Evolutionary conservation across 371 early-diverging fungal species (phyloP).

Genomic region (Mortierella sp.): DNA sequence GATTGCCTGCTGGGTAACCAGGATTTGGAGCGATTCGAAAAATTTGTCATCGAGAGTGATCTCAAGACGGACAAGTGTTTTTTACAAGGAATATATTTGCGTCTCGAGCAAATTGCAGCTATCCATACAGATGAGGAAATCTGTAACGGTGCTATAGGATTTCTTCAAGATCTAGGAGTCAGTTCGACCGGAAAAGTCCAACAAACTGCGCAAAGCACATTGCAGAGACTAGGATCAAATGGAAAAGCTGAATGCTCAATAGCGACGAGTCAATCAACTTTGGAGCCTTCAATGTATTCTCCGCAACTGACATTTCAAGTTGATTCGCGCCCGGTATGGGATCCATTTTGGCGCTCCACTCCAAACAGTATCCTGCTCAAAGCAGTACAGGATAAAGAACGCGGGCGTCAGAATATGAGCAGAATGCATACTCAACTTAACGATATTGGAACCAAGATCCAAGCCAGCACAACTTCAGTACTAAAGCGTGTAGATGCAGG

Average conservation of each 20-base stretch:
- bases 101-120: conserved; percentile 10
- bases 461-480: no score
- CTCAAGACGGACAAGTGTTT: background rate
- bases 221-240: no score
- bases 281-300: background rate
- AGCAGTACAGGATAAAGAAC: conserved; percentile 10
- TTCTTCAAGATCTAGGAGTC: background rate
- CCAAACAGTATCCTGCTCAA: conserved; percentile 11
- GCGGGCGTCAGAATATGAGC: no score
- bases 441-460: background rate
- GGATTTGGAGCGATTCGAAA: background rate
- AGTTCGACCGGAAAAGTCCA: no score
- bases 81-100: background rate
- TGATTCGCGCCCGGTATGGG: conserved; percentile 4
- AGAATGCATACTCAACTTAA: background rate
- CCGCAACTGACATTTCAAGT: background rate
- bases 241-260: background rate
- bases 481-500: no score
- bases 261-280: background rate
- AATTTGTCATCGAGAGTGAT: background rate
- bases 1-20: background rate
- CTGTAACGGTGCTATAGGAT: background rate
- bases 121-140: background rate
- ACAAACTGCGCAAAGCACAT: no score
- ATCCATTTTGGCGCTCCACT: conserved; percentile 3